Percentiles rank a stretch among this genome's conserved stretches.
These are phyloP conservation scores for Neurospora sp. DNA, from an alignment of 495 filamentous ascomycete genomes.

Conservation along the genomic window DNA sequence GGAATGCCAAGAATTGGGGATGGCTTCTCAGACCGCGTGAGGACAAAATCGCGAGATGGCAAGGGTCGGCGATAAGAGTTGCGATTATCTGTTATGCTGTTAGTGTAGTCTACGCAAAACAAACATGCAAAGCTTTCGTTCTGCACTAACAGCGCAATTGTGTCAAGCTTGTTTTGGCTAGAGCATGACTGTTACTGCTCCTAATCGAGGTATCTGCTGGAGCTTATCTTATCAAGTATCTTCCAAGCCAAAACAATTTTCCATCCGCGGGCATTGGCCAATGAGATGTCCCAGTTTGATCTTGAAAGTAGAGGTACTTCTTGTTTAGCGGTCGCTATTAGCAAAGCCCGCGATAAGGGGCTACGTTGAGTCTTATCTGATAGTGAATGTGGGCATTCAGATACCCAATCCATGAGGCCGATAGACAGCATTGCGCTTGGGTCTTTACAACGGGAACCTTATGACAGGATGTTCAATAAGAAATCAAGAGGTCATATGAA, in stretches of 20 bases:
- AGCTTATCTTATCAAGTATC: neutral
- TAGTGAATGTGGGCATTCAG: neutral
- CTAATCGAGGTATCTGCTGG: neutral
- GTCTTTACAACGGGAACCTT: neutral
- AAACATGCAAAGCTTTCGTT: neutral
- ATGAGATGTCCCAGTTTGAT: neutral
- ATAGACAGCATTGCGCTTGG: neutral
- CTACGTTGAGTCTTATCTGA: neutral
- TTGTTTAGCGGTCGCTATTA: neutral
- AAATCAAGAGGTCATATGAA: neutral
- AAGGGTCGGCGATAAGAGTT: neutral
- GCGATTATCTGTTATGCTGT: neutral
- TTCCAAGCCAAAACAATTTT: neutral
- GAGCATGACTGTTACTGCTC: neutral
- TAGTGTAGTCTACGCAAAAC: neutral
- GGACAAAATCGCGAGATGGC: neutral
- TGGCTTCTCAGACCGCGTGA: neutral
- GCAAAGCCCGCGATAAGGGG: neutral
- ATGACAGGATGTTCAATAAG: neutral
- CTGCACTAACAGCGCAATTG: neutral
- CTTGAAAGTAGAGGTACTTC: neutral
- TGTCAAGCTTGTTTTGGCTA: neutral
- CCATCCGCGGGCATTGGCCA: neutral
- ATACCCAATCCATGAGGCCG: neutral
- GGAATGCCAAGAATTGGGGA: neutral